A percentile compares a stretch with the other conserved stretches of the same genome.
These are phyloP conservation scores for Urtica urens DNA, from an alignment of 306 rosid species.

Conservation along the genomic window DNA sequence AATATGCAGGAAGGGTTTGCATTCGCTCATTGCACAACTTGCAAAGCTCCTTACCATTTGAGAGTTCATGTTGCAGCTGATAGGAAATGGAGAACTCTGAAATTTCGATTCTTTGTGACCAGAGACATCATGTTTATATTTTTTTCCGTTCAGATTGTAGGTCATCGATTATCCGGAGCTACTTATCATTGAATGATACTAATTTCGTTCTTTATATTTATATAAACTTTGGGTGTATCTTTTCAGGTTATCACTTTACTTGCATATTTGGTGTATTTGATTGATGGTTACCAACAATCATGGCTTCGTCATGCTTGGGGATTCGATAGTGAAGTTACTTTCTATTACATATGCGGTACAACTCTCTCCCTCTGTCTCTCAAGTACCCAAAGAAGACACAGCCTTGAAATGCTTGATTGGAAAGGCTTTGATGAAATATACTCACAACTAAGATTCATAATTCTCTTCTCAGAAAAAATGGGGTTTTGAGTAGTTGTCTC, in stretches of 20 bases:
- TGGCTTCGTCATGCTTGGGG: conserved; percentile 94
- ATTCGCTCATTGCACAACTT: conserved; percentile 97
- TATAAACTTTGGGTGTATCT: conserved; percentile 1
- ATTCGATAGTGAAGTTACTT: conserved; percentile 67
- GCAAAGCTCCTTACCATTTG: conserved; percentile 94
- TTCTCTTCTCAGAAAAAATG: too few relatives aligned
- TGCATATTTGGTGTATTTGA: conserved; percentile 70
- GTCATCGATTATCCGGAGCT: conserved; percentile 28
- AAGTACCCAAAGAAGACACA: conserved; percentile 1
- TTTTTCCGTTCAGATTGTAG: conserved; percentile 78
- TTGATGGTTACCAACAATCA: conserved; percentile 67
- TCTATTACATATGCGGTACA: conserved; percentile 88
- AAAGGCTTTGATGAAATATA: too few relatives aligned
- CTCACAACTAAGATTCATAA: too few relatives aligned
- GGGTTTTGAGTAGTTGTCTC: too few relatives aligned
- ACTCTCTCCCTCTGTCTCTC: conserved; percentile 4
- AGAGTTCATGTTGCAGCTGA: conserved; percentile 90
- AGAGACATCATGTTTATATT: conserved; percentile 91
- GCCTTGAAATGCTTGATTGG: conserved; percentile 11
- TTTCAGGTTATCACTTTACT: conserved; percentile 71
- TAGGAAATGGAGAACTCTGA: conserved; percentile 95
- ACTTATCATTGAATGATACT: conserved; percentile 1
- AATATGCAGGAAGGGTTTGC: conserved; percentile 96
- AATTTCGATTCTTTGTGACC: conserved; percentile 89
- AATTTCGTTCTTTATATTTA: conserved; percentile 4